A percentile compares a stretch with the other conserved stretches of the same genome.
Conservation (phyloP, 805 yeast genomes). For the Henningerozyma blattae region DNA sequence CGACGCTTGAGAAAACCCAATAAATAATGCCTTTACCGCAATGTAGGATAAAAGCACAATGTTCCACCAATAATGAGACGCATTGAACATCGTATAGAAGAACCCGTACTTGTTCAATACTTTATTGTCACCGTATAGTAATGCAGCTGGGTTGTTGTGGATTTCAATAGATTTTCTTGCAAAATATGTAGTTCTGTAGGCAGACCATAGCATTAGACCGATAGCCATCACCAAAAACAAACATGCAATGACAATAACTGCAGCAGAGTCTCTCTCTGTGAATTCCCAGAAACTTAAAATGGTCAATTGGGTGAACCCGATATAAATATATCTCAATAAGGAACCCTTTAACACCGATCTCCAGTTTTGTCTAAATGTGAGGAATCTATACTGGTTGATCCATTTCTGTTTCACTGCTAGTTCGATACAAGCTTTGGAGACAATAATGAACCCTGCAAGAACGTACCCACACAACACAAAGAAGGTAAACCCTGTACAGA, state of each 20-base stretch:
- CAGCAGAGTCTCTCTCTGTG: slow-evolving; percentile 70
- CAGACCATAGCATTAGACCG: slow-evolving; percentile 51
- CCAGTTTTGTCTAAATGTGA: slow-evolving; percentile 45
- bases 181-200: slow-evolving; percentile 47
- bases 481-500: slow-evolving; percentile 77
- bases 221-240: slow-evolving; percentile 53
- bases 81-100: slow-evolving; percentile 80
- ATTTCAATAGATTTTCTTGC: slow-evolving; percentile 49
- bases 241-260: slow-evolving; percentile 72
- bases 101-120: slow-evolving; percentile 75
- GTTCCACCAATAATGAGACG: slow-evolving; percentile 77
- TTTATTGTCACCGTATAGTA: slow-evolving; percentile 65
- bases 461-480: slow-evolving; percentile 69
- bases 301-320: slow-evolving; percentile 75
- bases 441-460: slow-evolving; percentile 46
- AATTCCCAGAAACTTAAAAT: slow-evolving; percentile 84
- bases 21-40: slow-evolving; percentile 56
- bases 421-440: slow-evolving; percentile 39
- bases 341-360: slow-evolving; percentile 60
- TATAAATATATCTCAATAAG: slow-evolving; percentile 61
- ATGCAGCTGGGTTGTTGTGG: slow-evolving; percentile 76
- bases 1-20: slow-evolving; percentile 66
- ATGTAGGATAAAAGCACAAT: slow-evolving; percentile 47
- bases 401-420: slow-evolving; percentile 37
- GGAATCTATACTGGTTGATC: slow-evolving; percentile 36